Evolutionary conservation across 1,284 basidiomycete species (phyloP).

Genomic region (Ganoderma lucidum): DNA sequence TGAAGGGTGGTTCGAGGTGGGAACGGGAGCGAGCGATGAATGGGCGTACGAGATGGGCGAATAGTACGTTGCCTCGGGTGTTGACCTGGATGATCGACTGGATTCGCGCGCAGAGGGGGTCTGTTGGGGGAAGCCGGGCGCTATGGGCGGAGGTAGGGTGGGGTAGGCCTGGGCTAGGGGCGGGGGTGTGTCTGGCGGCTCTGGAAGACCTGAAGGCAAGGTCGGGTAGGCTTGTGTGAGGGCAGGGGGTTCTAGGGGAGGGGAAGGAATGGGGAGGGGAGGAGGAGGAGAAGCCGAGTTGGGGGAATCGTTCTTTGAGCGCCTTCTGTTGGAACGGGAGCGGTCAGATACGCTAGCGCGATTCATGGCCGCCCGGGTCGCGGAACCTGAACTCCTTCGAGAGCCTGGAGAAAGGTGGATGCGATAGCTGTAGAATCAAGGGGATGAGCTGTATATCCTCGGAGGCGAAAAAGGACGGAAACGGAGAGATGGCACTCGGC

Average conservation of each 20-base stretch:
- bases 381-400: conserved; percentile 59
- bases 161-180: conserved; percentile 35
- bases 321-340: conserved; percentile 27
- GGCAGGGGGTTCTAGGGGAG: conserved; percentile 34
- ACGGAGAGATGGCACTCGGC: not conserved
- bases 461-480: conserved; percentile 6
- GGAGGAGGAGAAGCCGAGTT: conserved; percentile 23
- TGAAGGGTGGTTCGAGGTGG: conserved; percentile 9
- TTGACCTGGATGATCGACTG: conserved; percentile 34
- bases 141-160: conserved; percentile 28
- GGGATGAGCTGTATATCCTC: conserved; percentile 13
- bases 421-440: conserved; percentile 58
- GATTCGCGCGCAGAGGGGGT: conserved; percentile 20
- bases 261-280: conserved; percentile 32
- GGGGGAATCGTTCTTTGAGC: conserved; percentile 25
- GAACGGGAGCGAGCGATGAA: conserved; percentile 19
- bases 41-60: conserved; percentile 26
- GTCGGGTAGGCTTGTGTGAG: conserved; percentile 30
- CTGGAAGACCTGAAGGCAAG: conserved; percentile 22
- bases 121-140: conserved; percentile 29
- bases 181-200: conserved; percentile 43
- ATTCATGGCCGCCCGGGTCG: conserved; percentile 55
- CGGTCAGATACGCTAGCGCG: conserved; percentile 26
- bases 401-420: conserved; percentile 79
- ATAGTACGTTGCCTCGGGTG: conserved; percentile 34